Evolutionary conservation across 495 filamentous ascomycete species (phyloP).

Genomic region (Penicillium atrosanguineum): DNA sequence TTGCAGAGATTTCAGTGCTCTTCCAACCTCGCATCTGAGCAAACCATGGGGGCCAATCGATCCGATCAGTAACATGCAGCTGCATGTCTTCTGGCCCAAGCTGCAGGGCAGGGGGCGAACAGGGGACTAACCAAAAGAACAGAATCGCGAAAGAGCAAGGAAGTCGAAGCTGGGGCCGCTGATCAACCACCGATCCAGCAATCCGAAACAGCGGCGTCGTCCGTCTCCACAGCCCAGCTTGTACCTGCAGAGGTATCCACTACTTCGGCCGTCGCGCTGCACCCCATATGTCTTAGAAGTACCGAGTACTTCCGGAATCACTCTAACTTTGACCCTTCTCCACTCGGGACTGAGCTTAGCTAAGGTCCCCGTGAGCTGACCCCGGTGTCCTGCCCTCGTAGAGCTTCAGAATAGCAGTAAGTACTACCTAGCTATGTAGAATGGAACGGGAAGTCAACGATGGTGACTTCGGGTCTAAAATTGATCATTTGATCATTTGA

Average conservation of each 20-base stretch:
- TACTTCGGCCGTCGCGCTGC: slow-evolving; percentile 6
- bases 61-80: background rate
- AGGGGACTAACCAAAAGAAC: background rate
- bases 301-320: background rate
- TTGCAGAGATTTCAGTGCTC: background rate
- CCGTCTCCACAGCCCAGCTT: slow-evolving; percentile 19
- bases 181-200: slow-evolving; percentile 16
- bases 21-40: background rate
- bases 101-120: background rate
- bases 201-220: background rate
- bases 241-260: slow-evolving; percentile 16
- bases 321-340: background rate
- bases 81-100: too few species aligned
- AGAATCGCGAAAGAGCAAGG: background rate
- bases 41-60: background rate
- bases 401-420: too few species aligned
- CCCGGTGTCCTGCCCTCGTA: too few species aligned
- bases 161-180: slow-evolving; percentile 3
- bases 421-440: too few species aligned
- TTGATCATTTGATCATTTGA: background rate
- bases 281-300: background rate
- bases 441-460: too few species aligned
- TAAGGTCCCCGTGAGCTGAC: too few species aligned
- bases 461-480: too few species aligned
- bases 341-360: background rate